A percentile compares a stretch with the other conserved stretches of the same genome.
Conservation (phyloP, 176 grass and related monocot genomes). For the Stipa capillata region DNA sequence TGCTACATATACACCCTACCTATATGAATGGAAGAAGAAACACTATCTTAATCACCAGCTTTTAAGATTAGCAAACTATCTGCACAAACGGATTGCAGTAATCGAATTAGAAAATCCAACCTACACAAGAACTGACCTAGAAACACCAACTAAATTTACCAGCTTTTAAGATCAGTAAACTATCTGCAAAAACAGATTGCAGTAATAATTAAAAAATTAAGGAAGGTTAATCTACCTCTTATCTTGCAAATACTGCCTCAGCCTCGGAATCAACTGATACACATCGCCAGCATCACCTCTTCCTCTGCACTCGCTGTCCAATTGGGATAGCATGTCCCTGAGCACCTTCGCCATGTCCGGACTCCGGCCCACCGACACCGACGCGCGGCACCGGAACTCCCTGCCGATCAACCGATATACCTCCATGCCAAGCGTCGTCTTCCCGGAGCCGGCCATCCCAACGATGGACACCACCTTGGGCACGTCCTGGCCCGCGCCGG, state of each 20-base stretch:
- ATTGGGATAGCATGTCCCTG: background rate
- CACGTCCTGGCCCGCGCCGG: background rate
- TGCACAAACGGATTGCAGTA: background rate
- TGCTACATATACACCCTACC: too few relatives aligned
- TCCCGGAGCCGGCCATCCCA: constrained; percentile 34
- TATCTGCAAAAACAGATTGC: background rate
- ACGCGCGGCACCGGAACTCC: background rate
- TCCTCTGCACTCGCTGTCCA: background rate
- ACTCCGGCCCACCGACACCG: background rate
- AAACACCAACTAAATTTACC: background rate
- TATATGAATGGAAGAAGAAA: too few relatives aligned
- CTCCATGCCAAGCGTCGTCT: constrained; percentile 25
- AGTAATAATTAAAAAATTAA: too few relatives aligned
- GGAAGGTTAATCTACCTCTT: background rate
- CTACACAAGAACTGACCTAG: too few relatives aligned
- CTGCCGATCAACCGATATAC: background rate
- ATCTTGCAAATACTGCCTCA: background rate
- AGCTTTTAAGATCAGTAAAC: background rate
- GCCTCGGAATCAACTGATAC: background rate
- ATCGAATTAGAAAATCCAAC: too few relatives aligned
- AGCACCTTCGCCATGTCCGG: background rate
- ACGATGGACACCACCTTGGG: constrained; percentile 5
- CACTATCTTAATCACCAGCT: background rate
- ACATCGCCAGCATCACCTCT: background rate
- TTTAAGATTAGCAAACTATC: background rate